phyloP scores from a whole-genome alignment of 1,284 basidiomycete genomes.

The Austropuccinia psidii region DNA sequence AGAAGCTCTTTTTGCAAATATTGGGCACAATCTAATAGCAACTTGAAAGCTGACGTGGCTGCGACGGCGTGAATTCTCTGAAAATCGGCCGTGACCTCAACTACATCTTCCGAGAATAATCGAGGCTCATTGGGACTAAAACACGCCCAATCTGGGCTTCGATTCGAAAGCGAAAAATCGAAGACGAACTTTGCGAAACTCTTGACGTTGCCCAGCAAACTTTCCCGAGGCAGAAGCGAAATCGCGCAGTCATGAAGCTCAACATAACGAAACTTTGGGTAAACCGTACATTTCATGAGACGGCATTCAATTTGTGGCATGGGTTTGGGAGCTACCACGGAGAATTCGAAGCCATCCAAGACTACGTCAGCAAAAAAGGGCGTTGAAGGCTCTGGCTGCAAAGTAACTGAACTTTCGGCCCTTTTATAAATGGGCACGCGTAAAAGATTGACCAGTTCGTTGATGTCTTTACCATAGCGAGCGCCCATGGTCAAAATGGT shows the following conservation, averaged over 20 bases:
- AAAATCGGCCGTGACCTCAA: constrained; percentile 21
- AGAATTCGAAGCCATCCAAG: constrained; percentile 16
- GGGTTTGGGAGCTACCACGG: constrained; percentile 13
- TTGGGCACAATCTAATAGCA: constrained; percentile 15
- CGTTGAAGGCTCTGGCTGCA: too few species aligned
- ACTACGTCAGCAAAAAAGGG: background rate
- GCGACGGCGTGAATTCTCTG: constrained; percentile 23
- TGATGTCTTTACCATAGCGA: constrained; percentile 26
- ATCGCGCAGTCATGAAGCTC: constrained; percentile 13
- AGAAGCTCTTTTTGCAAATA: constrained; percentile 21
- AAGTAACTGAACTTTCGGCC: background rate
- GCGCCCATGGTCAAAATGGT: constrained; percentile 20
- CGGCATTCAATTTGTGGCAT: constrained; percentile 18
- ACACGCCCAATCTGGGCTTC: constrained; percentile 12
- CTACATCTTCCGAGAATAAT: background rate
- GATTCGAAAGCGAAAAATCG: constrained; percentile 21
- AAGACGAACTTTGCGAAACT: constrained; percentile 21
- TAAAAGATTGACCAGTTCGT: constrained; percentile 21
- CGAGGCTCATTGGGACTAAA: background rate
- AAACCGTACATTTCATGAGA: background rate
- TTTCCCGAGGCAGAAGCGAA: constrained; percentile 8
- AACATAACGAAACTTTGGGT: constrained; percentile 15
- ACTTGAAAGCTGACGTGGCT: constrained; percentile 24
- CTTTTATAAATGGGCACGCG: background rate
- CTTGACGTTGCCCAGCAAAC: background rate